Conservation (phyloP, 176 grass and related monocot genomes). For the Phoenix roebelenii region DNA sequence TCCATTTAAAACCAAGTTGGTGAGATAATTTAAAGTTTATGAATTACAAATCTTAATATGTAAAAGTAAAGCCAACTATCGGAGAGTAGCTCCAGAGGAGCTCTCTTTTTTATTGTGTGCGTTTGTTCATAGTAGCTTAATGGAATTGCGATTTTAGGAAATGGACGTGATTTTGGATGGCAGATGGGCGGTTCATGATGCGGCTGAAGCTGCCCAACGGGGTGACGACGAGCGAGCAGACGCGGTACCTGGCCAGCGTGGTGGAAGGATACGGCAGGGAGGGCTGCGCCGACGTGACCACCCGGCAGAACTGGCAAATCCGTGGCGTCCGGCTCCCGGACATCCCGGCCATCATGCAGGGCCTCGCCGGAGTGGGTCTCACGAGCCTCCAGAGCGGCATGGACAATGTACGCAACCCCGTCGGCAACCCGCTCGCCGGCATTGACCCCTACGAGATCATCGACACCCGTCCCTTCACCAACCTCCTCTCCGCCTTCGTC, state of each 20-base stretch:
- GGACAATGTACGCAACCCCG: constrained; percentile 94
- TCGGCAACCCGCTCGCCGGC: constrained; percentile 90
- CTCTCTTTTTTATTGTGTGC: too few species aligned
- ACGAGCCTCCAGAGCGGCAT: constrained; percentile 97
- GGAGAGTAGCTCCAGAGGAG: too few species aligned
- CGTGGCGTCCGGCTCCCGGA: constrained; percentile 80
- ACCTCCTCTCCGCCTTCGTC: constrained; percentile 75
- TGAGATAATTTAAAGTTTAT: too few species aligned
- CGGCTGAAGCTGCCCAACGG: constrained; percentile 93
- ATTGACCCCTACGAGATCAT: constrained; percentile 86
- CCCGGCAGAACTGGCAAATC: constrained; percentile 99
- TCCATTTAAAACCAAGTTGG: too few species aligned
- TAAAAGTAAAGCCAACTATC: too few species aligned
- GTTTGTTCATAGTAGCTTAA: too few species aligned
- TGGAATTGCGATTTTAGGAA: too few species aligned
- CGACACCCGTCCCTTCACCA: constrained; percentile 78
- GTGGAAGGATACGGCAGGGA: constrained; percentile 69
- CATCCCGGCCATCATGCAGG: constrained; percentile 68
- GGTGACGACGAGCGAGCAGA: constrained; percentile 94
- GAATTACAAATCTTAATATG: too few species aligned
- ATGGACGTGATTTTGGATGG: neutral
- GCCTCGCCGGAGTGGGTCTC: constrained; percentile 61
- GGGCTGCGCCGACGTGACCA: constrained; percentile 90
- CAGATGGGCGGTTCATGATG: constrained; percentile 98
- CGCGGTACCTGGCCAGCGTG: constrained; percentile 74